Base-by-base conservation (phyloP, 2,329 filamentous ascomycete species). In the Fonsecaea pedrosoi region DNA sequence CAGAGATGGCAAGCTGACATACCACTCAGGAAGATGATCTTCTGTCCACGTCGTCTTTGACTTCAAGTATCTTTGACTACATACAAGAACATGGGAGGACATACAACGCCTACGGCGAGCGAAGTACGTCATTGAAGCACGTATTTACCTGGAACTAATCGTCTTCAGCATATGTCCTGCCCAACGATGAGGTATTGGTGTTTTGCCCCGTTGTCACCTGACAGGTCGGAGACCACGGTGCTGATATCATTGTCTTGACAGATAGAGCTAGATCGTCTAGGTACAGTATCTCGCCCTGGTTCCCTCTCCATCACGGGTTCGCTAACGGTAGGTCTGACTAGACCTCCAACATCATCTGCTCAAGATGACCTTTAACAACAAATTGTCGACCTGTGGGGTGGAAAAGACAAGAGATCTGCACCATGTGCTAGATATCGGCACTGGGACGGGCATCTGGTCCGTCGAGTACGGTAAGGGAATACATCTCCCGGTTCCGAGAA, bases 381-480 rank as follows among this genome's bases (percentile, higher is more conserved):
- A 73, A 64, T 62, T 78, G 18, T 55, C 71, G 15, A 67, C 67
- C 13, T 73, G 75, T 34, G 54, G 58, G 12, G 50, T 60, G 13
- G 66, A 58, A 42, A 34, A 64, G 40, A 57, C 30, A 3, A 58
- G 54, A 21, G 70, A 68, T 4, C 70, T 75, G 5, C 64, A 70
- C 8, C 72, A 75, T 30, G 75, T 78, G 4, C 58, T 78, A 21
- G 77, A 78, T 64, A 70, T 78, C 25, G 77, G 77, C 1, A 78
- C 77, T 2, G 77, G 77, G 0, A 78, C 77, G 2, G 77, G 77
- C 0, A 76, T 78, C 53, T 78, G 77, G 77, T 76, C 77, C 15
- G 76, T 78, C 37, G 77, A 78, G 54, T 76, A 40, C 21, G 66
- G 66, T 64, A 53, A 58, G 12, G 6, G 30, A 34, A 34, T 12